Conservation (phyloP, 148 eudicot species). For the Drosera capensis region DNA sequence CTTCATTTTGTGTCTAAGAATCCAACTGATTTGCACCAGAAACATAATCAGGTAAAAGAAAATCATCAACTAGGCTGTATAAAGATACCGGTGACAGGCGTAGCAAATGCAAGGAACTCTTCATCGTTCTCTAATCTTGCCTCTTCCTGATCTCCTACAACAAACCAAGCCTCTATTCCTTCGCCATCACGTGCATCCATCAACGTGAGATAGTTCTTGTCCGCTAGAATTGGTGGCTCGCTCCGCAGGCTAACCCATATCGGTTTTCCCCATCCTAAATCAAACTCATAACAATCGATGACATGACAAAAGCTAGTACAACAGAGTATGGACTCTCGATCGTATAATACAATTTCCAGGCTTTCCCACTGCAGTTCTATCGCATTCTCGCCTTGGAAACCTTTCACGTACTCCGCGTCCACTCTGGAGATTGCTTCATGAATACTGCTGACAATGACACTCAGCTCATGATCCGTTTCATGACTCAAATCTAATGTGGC, state of each 20-base stretch:
- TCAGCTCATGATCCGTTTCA: not conserved
- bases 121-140: slow-evolving; percentile 13
- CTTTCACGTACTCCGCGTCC: not conserved
- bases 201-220: slow-evolving; percentile 26
- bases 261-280: slow-evolving; percentile 52
- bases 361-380: not conserved
- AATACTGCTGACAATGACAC: not conserved
- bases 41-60: no score
- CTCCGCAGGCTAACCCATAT: slow-evolving; percentile 37
- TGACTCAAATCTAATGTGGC: not conserved
- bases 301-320: slow-evolving; percentile 26
- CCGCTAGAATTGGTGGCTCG: slow-evolving; percentile 12
- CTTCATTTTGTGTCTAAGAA: no score
- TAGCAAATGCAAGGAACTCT: slow-evolving; percentile 24
- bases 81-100: not conserved
- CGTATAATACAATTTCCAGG: not conserved
- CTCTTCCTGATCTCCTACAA: slow-evolving; percentile 42
- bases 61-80: no score
- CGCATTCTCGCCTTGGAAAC: not conserved
- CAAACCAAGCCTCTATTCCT: slow-evolving; percentile 56
- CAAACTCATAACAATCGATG: slow-evolving; percentile 10
- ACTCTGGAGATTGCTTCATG: not conserved
- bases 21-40: no score
- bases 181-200: slow-evolving; percentile 25
- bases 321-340: not conserved